phyloP scores from a whole-genome alignment of 352 stramenopile genomes.

The Globisporangium nagaii region DNA sequence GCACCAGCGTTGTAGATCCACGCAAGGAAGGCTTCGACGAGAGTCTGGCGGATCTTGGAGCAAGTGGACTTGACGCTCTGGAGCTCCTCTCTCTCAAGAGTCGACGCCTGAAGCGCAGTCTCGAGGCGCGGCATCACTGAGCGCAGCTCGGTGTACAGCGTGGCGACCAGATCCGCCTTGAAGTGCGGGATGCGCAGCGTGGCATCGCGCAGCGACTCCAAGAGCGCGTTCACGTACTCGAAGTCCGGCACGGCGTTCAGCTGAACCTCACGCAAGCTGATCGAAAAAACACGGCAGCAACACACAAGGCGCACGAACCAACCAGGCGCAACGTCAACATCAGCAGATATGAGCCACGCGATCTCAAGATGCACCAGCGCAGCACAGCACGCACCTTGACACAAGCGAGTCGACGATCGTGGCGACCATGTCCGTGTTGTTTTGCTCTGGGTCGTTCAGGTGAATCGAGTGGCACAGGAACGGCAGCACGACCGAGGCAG shows the following conservation, averaged over 20 bases:
- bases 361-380: background rate
- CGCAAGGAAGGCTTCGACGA: constrained; percentile 60
- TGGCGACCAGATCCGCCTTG: constrained; percentile 17
- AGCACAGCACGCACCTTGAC: constrained; percentile 12
- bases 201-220: constrained; percentile 61
- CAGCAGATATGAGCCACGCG: background rate
- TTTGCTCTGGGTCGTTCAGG: constrained; percentile 13
- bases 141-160: constrained; percentile 32
- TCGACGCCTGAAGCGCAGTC: constrained; percentile 21
- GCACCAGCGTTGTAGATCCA: constrained; percentile 55
- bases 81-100: constrained; percentile 28
- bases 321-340: background rate
- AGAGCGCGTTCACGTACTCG: constrained; percentile 37
- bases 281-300: background rate
- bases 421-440: constrained; percentile 6
- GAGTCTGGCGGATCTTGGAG: constrained; percentile 45
- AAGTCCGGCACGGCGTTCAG: constrained; percentile 39
- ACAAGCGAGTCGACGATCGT: constrained; percentile 17
- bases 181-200: constrained; percentile 30
- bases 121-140: constrained; percentile 53
- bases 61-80: constrained; percentile 43
- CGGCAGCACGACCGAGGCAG: constrained; percentile 31
- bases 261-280: constrained; percentile 34
- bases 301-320: background rate
- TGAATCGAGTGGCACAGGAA: constrained; percentile 31